A percentile compares a stretch with the other conserved stretches of the same genome.
phyloP scores from a whole-genome alignment of 345 rosid species.

The Erucastrum elatum region DNA sequence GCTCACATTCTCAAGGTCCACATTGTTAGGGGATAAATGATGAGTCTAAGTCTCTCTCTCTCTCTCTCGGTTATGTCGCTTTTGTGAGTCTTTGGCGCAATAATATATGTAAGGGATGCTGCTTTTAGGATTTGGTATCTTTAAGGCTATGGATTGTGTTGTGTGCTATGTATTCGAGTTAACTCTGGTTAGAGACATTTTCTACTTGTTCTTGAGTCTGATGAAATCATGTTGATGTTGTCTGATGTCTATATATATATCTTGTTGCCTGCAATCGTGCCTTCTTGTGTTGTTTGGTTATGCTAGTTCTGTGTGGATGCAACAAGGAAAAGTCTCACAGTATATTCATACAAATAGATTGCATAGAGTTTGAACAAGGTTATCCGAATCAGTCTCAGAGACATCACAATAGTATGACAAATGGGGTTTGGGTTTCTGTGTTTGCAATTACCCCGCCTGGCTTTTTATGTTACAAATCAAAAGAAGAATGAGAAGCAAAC shows the following conservation, averaged over 20 bases:
- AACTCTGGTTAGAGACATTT: background rate
- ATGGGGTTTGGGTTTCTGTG: constrained; percentile 22
- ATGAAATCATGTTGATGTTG: background rate
- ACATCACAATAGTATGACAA: constrained; percentile 12
- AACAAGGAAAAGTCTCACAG: constrained; percentile 1
- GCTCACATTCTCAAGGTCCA: constrained; percentile 27
- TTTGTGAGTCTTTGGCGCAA: background rate
- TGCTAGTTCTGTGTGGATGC: no score
- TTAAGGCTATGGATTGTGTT: background rate
- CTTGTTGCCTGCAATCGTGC: background rate
- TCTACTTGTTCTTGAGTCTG: background rate
- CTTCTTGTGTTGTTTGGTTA: background rate
- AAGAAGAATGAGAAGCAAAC: constrained; percentile 14
- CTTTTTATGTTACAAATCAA: constrained; percentile 29
- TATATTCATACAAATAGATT: background rate
- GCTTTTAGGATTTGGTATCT: background rate
- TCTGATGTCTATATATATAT: background rate
- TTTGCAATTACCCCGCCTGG: constrained; percentile 16
- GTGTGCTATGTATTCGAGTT: background rate
- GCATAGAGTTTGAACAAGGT: constrained; percentile 1
- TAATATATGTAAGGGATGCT: background rate
- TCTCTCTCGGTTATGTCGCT: background rate
- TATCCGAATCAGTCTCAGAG: background rate
- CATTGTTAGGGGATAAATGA: background rate
- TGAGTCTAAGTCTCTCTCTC: background rate